Conservation (phyloP, 768 basidiomycete genomes). For the Kwoniella bestiolae region DNA sequence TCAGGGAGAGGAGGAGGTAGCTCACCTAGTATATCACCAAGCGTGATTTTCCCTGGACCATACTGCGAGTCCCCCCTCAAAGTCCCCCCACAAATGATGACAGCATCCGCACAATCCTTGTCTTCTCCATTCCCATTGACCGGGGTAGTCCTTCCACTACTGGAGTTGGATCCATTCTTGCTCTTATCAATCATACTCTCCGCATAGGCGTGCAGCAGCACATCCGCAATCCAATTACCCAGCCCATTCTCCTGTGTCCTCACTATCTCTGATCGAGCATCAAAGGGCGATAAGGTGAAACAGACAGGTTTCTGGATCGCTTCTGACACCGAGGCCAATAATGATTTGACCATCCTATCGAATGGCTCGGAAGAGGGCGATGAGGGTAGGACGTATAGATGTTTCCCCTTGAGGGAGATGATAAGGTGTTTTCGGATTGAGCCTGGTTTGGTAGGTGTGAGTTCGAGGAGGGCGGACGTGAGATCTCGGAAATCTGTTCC, state of each 20-base stretch:
- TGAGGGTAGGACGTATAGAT: slow-evolving; percentile 67
- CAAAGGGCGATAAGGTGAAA: slow-evolving; percentile 68
- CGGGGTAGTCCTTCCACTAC: slow-evolving; percentile 57
- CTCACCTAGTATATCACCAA: slow-evolving; percentile 73
- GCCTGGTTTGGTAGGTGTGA: slow-evolving; percentile 66
- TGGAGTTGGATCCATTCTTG: slow-evolving; percentile 69
- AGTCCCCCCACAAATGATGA: slow-evolving; percentile 80
- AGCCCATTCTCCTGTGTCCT: slow-evolving; percentile 70
- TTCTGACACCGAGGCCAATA: slow-evolving; percentile 71
- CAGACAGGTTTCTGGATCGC: slow-evolving; percentile 78
- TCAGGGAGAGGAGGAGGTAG: neutral
- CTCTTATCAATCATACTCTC: slow-evolving; percentile 49
- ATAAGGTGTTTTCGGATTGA: slow-evolving; percentile 72
- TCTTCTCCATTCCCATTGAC: slow-evolving; percentile 58
- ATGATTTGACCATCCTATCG: slow-evolving; percentile 64
- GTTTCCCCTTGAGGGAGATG: slow-evolving; percentile 64
- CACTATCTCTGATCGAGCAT: slow-evolving; percentile 75
- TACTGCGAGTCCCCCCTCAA: slow-evolving; percentile 83
- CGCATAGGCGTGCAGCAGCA: slow-evolving; percentile 72
- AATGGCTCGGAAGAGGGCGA: slow-evolving; percentile 66
- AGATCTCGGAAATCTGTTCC: slow-evolving; percentile 89
- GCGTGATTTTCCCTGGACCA: slow-evolving; percentile 75
- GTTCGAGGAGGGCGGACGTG: slow-evolving; percentile 71
- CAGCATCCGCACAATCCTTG: slow-evolving; percentile 72
- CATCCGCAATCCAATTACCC: slow-evolving; percentile 79